phyloP scores from a whole-genome alignment of 106 monocot genomes.

The Dioscorea alata region DNA sequence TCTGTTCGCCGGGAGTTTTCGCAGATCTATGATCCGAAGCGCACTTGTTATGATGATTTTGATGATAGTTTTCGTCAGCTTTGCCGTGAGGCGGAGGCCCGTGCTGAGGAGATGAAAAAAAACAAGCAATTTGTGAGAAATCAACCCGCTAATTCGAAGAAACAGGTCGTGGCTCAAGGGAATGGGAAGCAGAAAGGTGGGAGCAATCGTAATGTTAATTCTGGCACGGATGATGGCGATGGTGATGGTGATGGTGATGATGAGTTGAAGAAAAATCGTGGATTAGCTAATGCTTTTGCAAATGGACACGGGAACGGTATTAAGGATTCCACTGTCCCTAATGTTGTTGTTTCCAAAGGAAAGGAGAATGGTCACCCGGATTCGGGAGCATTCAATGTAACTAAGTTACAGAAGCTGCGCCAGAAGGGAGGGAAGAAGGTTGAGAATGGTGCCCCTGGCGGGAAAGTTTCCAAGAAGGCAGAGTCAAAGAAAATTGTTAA shows the following conservation, averaged over 20 bases:
- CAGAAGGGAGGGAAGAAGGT: constrained; percentile 68
- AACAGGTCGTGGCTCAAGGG: constrained; percentile 11
- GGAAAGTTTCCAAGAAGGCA: constrained; percentile 22
- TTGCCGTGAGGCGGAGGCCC: constrained; percentile 72
- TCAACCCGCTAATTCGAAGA: no score
- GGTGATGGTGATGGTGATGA: constrained; percentile 53
- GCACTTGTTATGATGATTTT: constrained; percentile 54
- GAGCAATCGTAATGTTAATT: constrained; percentile 13
- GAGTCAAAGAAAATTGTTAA: constrained; percentile 69
- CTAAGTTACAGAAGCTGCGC: constrained; percentile 75
- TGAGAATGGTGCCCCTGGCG: constrained; percentile 10
- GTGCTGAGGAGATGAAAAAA: constrained; percentile 84
- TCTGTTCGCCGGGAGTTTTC: constrained; percentile 63
- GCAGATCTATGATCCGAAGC: constrained; percentile 66
- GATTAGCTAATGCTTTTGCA: constrained; percentile 21
- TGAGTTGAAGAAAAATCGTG: constrained; percentile 23
- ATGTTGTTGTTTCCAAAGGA: constrained; percentile 38
- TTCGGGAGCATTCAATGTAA: constrained; percentile 88
- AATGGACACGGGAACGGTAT: constrained; percentile 33
- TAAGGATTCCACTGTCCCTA: constrained; percentile 12
- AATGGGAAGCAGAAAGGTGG: constrained; percentile 19
- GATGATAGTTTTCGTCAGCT: constrained; percentile 82
- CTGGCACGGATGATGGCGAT: constrained; percentile 53
- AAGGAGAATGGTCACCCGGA: constrained; percentile 58
- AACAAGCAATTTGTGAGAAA: constrained; percentile 43